Evolutionary conservation across 225 moss, liverwort and hornwort genomes (phyloP).

Genomic region (Climacium dendroides): DNA sequence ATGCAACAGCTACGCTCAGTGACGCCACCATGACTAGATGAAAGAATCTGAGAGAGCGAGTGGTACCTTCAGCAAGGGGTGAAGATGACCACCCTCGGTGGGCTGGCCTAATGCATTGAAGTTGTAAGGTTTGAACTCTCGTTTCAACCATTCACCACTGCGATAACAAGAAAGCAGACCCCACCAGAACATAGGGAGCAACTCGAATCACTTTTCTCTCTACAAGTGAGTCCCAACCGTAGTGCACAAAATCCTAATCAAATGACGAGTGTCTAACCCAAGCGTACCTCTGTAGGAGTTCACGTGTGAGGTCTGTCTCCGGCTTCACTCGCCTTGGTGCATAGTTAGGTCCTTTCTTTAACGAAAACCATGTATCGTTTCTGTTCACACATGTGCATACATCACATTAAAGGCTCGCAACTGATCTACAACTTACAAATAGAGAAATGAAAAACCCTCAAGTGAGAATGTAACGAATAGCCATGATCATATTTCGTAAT

Average conservation of each 20-base stretch:
- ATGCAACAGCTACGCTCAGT: not conserved
- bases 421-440: not conserved
- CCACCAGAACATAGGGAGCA: not conserved
- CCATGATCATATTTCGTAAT: not conserved
- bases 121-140: conserved; percentile 71
- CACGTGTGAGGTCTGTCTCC: conserved; percentile 81
- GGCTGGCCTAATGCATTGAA: conserved; percentile 71
- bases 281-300: conserved; percentile 61
- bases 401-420: not conserved
- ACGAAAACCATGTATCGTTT: conserved; percentile 26
- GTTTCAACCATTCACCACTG: conserved; percentile 78
- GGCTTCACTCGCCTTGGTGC: conserved; percentile 68
- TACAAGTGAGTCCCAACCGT: not conserved
- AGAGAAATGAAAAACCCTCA: not conserved
- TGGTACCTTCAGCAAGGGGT: conserved; percentile 77
- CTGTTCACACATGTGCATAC: not conserved
- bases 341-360: conserved; percentile 57
- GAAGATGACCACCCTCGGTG: conserved; percentile 78
- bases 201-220: not conserved
- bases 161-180: not conserved
- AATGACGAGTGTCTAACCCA: not conserved
- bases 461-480: not conserved
- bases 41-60: not conserved
- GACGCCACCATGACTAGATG: not conserved
- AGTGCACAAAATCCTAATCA: not conserved